phyloP scores from a whole-genome alignment of 2,329 filamentous ascomycete genomes.

The Hypoxylon sp. region DNA sequence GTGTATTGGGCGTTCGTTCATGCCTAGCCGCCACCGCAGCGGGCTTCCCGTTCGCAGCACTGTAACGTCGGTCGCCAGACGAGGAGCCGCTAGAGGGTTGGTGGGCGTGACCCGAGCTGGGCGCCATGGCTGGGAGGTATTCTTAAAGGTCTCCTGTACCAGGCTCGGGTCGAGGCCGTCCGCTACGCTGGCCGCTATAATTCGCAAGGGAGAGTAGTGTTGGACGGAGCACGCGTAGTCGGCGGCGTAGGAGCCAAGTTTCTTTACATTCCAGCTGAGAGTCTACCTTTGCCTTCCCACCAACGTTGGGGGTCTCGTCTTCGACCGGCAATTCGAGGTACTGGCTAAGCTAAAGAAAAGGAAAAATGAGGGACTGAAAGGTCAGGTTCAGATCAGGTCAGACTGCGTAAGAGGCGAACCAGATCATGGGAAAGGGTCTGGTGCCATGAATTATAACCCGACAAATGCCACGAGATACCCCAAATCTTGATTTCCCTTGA shows the following conservation, averaged over 20 bases:
- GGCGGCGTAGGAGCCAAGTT: conserved; percentile 34
- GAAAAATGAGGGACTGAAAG: conserved; percentile 24
- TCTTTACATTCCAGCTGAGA: conserved; percentile 43
- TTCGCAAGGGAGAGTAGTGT: conserved; percentile 5
- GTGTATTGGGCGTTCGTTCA: conserved; percentile 65
- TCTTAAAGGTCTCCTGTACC: conserved; percentile 21
- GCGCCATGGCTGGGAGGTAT: conserved; percentile 54
- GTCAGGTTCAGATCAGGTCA: conserved; percentile 31
- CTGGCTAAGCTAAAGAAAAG: conserved; percentile 6
- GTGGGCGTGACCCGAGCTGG: conserved; percentile 48
- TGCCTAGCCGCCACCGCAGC: conserved; percentile 55
- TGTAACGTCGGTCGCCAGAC: conserved; percentile 55
- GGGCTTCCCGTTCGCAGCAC: conserved; percentile 57
- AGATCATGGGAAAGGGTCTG: conserved; percentile 13
- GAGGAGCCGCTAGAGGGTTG: conserved; percentile 46
- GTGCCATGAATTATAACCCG: conserved; percentile 1
- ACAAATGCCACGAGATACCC: conserved; percentile 13
- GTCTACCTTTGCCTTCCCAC: conserved; percentile 4
- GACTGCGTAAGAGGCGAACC: conserved; percentile 5
- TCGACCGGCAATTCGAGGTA: conserved; percentile 9
- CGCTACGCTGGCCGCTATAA: too few relatives aligned
- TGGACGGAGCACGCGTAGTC: conserved; percentile 30
- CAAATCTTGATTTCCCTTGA: conserved; percentile 32
- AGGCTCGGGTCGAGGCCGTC: conserved; percentile 11
- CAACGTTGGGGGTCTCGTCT: conserved; percentile 1